Evolutionary conservation across 2,329 filamentous ascomycete species (phyloP).

Genomic region (Helminthosporium solani): DNA sequence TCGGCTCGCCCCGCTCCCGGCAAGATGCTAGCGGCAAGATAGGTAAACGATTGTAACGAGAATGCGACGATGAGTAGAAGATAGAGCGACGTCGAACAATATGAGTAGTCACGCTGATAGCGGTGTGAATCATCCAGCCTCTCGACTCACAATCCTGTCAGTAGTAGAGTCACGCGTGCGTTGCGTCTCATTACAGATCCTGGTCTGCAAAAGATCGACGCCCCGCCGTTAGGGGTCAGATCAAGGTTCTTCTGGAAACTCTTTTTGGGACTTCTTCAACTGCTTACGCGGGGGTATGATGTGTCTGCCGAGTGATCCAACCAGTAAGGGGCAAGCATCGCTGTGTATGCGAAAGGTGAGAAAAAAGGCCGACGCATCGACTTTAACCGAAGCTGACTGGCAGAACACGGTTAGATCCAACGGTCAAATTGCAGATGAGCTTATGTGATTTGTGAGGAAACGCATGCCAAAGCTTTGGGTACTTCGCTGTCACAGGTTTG

Average conservation of each 20-base stretch:
- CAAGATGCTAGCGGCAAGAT: background rate
- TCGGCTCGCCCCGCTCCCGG: background rate
- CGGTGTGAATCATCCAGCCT: background rate
- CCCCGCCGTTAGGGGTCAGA: background rate
- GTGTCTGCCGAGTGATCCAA: background rate
- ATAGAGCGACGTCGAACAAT: background rate
- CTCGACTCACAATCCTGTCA: slow-evolving; percentile 1
- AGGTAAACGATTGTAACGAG: background rate
- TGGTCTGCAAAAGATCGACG: background rate
- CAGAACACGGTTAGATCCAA: slow-evolving; percentile 7
- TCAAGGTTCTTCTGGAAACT: background rate
- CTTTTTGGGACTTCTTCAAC: background rate
- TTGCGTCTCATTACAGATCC: background rate
- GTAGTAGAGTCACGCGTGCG: too few relatives aligned
- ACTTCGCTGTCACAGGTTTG: too few relatives aligned
- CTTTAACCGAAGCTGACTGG: slow-evolving; percentile 8
- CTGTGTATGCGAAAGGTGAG: background rate
- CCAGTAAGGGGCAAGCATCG: background rate
- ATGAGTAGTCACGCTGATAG: background rate
- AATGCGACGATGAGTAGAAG: background rate
- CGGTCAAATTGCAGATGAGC: background rate
- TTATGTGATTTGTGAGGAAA: background rate
- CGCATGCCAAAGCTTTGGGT: background rate
- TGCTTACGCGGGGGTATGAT: background rate
- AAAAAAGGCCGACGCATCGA: background rate